These are phyloP conservation scores for Diplodia intermedia DNA, from an alignment of 2,329 filamentous ascomycete species.

Conservation along the genomic window DNA sequence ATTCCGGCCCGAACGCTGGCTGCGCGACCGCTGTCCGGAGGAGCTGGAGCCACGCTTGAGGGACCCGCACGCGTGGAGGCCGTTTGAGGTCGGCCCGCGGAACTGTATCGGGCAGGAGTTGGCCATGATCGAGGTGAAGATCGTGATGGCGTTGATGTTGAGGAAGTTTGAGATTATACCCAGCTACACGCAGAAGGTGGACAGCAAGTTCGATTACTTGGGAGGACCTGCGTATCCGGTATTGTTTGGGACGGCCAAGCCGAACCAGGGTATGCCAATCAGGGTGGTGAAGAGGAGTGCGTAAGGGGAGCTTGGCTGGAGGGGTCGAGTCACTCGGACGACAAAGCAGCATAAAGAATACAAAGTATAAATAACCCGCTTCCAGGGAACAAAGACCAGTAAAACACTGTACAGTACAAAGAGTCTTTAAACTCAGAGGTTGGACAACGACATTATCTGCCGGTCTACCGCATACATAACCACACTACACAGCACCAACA, in stretches of 20 bases:
- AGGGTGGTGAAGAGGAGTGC: constrained; percentile 35
- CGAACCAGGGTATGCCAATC: constrained; percentile 40
- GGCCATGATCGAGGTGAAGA: constrained; percentile 46
- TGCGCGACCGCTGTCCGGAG: constrained; percentile 11
- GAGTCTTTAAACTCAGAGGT: too few species aligned
- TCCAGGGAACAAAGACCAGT: too few species aligned
- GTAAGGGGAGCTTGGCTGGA: too few species aligned
- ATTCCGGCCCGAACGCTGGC: constrained; percentile 29
- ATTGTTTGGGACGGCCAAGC: constrained; percentile 40
- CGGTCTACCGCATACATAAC: too few species aligned
- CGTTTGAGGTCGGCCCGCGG: constrained; percentile 51
- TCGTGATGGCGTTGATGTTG: constrained; percentile 39
- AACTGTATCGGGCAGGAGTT: constrained; percentile 50
- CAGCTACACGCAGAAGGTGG: constrained; percentile 33
- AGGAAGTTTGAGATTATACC: constrained; percentile 39
- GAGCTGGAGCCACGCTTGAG: constrained; percentile 31
- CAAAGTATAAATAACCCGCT: too few species aligned
- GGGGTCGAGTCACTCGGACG: too few species aligned
- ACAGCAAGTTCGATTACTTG: constrained; percentile 7
- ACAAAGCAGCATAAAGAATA: too few species aligned
- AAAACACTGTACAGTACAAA: too few species aligned
- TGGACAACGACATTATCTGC: too few species aligned
- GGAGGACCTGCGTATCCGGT: constrained; percentile 42
- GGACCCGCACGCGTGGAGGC: constrained; percentile 40
- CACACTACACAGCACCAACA: too few species aligned